phyloP scores from a whole-genome alignment of 495 filamentous ascomycete species.

The Aspergillus campestris region DNA sequence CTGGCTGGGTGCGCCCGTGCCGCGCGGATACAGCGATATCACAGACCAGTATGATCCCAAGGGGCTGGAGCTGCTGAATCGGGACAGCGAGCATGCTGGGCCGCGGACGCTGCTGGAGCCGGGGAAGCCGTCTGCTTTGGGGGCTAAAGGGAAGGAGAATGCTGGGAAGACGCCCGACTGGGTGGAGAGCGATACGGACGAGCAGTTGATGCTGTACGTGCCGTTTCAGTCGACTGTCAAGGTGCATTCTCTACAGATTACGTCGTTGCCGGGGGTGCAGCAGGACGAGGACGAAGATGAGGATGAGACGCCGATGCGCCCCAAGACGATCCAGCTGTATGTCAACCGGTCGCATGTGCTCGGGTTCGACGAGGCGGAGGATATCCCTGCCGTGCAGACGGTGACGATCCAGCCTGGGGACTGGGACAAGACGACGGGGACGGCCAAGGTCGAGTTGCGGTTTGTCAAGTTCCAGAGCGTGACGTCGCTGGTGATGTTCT shows the following conservation, averaged over 20 bases:
- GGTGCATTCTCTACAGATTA: conserved; percentile 83
- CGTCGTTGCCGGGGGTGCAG: conserved; percentile 59
- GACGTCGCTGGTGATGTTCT: conserved; percentile 75
- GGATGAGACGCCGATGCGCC: conserved; percentile 72
- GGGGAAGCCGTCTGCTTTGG: conserved; percentile 57
- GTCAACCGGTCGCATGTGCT: conserved; percentile 80
- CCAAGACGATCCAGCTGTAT: conserved; percentile 77
- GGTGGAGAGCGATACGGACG: conserved; percentile 98
- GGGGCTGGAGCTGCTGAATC: conserved; percentile 81
- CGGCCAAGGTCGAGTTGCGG: conserved; percentile 71
- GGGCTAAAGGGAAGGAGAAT: conserved; percentile 49
- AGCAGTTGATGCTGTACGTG: conserved; percentile 90
- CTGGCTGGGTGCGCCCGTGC: conserved; percentile 69
- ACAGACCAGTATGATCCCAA: conserved; percentile 70
- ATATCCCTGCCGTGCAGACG: conserved; percentile 66
- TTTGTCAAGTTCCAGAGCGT: conserved; percentile 98
- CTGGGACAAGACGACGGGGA: conserved; percentile 80
- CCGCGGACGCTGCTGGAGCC: conserved; percentile 65
- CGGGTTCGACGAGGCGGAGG: conserved; percentile 92
- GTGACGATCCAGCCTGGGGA: conserved; percentile 64
- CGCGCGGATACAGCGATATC: conserved; percentile 75
- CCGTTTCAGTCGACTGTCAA: conserved; percentile 87
- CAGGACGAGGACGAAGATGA: conserved; percentile 45
- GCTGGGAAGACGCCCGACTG: conserved; percentile 55
- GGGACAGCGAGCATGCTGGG: conserved; percentile 58